Evolutionary conservation across 306 rosid genomes (phyloP).

Genomic region (Vigna radiata): DNA sequence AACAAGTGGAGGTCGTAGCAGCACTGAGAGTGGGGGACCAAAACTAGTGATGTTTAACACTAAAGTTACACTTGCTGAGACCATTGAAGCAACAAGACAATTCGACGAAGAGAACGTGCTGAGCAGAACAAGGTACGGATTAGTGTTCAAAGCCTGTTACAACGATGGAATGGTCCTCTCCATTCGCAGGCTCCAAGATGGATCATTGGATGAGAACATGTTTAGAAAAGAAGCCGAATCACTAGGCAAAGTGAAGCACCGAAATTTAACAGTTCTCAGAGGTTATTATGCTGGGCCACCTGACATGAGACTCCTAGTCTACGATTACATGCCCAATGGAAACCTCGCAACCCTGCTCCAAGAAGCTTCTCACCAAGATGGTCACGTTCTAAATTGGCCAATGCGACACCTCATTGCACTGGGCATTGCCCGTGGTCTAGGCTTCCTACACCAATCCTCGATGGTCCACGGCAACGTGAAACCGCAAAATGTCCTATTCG

Average conservation of each 20-base stretch:
- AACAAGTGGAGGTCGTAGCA: conserved; percentile 85
- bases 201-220: conserved; percentile 72
- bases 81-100: conserved; percentile 87
- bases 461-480: conserved; percentile 80
- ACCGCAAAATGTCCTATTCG: conserved; percentile 86
- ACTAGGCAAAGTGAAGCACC: conserved; percentile 77
- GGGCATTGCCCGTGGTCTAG: conserved; percentile 90
- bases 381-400: conserved; percentile 97
- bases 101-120: conserved; percentile 97
- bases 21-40: conserved; percentile 87
- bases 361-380: conserved; percentile 99
- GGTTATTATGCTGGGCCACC: conserved; percentile 89
- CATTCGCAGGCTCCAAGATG: conserved; percentile 81
- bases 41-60: conserved; percentile 89
- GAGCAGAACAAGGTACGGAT: conserved; percentile 77
- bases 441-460: conserved; percentile 82
- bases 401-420: conserved; percentile 98
- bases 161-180: conserved; percentile 94
- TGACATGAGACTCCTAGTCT: conserved; percentile 73
- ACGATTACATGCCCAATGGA: conserved; percentile 98
- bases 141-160: conserved; percentile 90
- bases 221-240: conserved; percentile 90
- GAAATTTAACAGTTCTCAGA: conserved; percentile 90
- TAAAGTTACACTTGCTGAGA: conserved; percentile 87
- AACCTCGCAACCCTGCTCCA: conserved; percentile 97